Evolutionary conservation across 768 basidiomycete genomes (phyloP).

Genomic region (Boletus eberwhitei): DNA sequence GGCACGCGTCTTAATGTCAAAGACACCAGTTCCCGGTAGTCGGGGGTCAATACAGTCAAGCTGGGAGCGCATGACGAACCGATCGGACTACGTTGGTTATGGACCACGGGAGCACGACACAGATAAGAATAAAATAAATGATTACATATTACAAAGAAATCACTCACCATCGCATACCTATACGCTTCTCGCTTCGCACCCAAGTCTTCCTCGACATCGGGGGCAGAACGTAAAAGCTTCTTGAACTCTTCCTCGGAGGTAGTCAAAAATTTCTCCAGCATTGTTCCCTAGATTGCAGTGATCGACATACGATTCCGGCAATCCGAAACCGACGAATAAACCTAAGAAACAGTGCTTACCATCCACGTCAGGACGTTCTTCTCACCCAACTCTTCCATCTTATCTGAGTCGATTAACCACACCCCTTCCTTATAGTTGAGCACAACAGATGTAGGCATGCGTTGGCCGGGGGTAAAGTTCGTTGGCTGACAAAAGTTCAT

Average conservation of each 20-base stretch:
- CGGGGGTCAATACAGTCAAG: constrained; percentile 81
- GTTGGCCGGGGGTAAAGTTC: constrained; percentile 74
- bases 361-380: constrained; percentile 78
- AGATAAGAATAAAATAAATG: neutral
- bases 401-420: constrained; percentile 63
- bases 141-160: neutral
- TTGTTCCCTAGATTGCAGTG: constrained; percentile 59
- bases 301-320: neutral
- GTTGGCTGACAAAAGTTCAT: constrained; percentile 39
- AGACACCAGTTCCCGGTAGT: constrained; percentile 86
- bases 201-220: constrained; percentile 25
- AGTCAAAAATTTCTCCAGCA: constrained; percentile 88
- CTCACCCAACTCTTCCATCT: constrained; percentile 38
- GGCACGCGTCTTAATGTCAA: constrained; percentile 95
- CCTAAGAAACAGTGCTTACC: constrained; percentile 37
- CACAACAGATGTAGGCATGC: constrained; percentile 68
- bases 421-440: constrained; percentile 64
- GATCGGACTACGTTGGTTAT: constrained; percentile 30
- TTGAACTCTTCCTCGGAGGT: constrained; percentile 60
- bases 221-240: constrained; percentile 42
- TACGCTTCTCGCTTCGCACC: constrained; percentile 65
- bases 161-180: constrained; percentile 74
- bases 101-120: neutral
- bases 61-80: constrained; percentile 90
- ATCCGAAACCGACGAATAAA: neutral